Base-by-base conservation (phyloP, 192 early-diverging fungal species). In the Coemansia furcata region DNA sequence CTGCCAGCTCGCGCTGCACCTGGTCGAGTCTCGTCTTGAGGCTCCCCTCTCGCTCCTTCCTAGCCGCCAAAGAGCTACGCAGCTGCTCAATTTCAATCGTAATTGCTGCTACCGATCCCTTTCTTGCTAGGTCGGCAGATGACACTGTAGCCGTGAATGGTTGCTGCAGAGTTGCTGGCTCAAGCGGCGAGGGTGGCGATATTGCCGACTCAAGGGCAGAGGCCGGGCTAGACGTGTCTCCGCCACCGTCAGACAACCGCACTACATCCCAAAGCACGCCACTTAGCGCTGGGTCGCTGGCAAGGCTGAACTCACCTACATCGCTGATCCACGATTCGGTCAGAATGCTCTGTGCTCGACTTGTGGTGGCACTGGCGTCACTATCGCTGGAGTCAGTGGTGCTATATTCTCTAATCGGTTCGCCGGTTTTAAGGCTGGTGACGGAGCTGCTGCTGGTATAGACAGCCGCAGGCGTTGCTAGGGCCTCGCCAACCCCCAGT, bases 401-500 rank as follows among this genome's bases (percentile, higher is more conserved):
- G 39, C 39, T 42, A 42, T 42, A 14, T 10, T 42, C 39, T 15
- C 12, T 11, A 42, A 14, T 14, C 12, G 4, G 39, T 14, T 42
- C 39, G 15, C 15, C 39, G 39, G 7, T 9, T 9, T 21, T 19
- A 10, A 19, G 46, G 46, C 46, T 47, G 46, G n/a, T 5, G 14
- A 23, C 32, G 35, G 26, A 30, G 54, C 54, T 57, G 30, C 32
- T 7, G 30, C 32, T 7, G 12, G 30, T 33, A 33, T 33, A 33
- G 30, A 32, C 54, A 8, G 30, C 30, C 15, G 30, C 54, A 33
- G 54, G 54, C 54, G 54, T 57, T 32, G 54, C 6, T 17, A 33
- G 33, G 26, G 57, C 36, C 32, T 74, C 71, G 59, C 52, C 62
- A 14, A 73, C 68, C 26, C 80, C 97, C 73, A 96, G 95, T 76